These are phyloP conservation scores for Pichia nakasei DNA, from an alignment of 805 yeast species.

Conservation along the genomic window DNA sequence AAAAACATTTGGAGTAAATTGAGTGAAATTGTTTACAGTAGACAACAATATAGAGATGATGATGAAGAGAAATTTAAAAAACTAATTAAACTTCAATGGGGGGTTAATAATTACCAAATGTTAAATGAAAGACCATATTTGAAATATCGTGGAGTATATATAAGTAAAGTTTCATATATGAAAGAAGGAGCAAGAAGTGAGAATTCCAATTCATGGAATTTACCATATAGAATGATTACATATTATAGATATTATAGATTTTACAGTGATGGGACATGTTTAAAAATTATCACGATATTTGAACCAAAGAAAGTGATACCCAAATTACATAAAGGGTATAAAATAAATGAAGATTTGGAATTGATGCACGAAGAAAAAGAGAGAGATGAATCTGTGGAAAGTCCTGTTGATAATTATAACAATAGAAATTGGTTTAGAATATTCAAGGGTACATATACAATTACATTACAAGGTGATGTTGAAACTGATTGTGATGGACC, in stretches of 20 bases:
- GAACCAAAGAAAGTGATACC: conserved; percentile 68
- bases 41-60: conserved; percentile 43
- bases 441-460: conserved; percentile 47
- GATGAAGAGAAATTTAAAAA: conserved; percentile 25
- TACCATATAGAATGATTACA: conserved; percentile 76
- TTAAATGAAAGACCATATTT: conserved; percentile 61
- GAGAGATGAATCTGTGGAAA: conserved; percentile 1
- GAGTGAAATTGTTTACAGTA: conserved; percentile 42
- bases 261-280: conserved; percentile 66
- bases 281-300: conserved; percentile 58
- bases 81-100: conserved; percentile 33
- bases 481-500: conserved; percentile 47
- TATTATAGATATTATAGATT: conserved; percentile 83
- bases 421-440: conserved; percentile 24
- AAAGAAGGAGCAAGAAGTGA: conserved; percentile 73
- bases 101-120: conserved; percentile 42
- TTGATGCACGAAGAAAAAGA: conserved; percentile 13
- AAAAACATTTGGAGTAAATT: conserved; percentile 42
- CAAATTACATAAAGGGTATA: conserved; percentile 29
- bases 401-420: conserved; percentile 5
- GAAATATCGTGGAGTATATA: conserved; percentile 76
- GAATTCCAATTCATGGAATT: conserved; percentile 55
- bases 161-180: conserved; percentile 75
- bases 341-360: conserved; percentile 6
- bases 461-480: conserved; percentile 46